phyloP scores from a whole-genome alignment of 441 rosid species.

The Capsella rubella region DNA sequence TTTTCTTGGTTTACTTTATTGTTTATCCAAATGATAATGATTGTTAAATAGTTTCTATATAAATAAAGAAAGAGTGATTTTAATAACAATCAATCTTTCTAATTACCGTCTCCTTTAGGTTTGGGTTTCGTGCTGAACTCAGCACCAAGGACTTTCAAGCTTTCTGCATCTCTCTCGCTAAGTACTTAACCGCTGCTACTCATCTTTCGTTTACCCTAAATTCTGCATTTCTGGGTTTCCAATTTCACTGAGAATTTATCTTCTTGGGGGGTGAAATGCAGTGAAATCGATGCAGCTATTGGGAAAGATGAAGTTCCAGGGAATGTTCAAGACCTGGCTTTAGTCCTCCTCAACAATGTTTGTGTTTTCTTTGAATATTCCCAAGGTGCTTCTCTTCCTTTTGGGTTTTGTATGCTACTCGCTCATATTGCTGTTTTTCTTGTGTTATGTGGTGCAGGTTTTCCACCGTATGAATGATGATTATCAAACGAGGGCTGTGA shows the following conservation, averaged over 20 bases:
- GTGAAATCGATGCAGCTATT: slow-evolving; percentile 79
- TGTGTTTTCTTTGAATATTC: background rate
- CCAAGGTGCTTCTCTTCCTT: background rate
- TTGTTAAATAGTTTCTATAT: slow-evolving; percentile 20
- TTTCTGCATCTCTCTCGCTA: slow-evolving; percentile 72
- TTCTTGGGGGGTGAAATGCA: slow-evolving; percentile 42
- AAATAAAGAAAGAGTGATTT: background rate
- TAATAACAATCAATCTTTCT: background rate
- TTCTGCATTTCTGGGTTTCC: background rate
- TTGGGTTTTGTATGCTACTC: slow-evolving; percentile 6
- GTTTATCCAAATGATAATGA: background rate
- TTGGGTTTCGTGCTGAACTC: background rate
- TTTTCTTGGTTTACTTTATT: background rate
- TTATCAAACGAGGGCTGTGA: slow-evolving; percentile 47
- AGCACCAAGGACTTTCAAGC: slow-evolving; percentile 47
- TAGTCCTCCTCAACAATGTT: slow-evolving; percentile 25
- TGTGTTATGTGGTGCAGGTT: slow-evolving; percentile 50
- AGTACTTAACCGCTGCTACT: slow-evolving; percentile 41
- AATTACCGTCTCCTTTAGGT: slow-evolving; percentile 14
- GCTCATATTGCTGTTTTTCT: background rate
- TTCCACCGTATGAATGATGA: slow-evolving; percentile 52
- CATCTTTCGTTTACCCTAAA: background rate
- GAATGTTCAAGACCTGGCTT: slow-evolving; percentile 53
- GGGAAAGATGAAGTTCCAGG: slow-evolving; percentile 65
- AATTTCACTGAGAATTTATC: background rate